Percentiles rank a stretch among this genome's conserved stretches.
phyloP scores from a whole-genome alignment of 768 basidiomycete species.

The Termitomyces heimii region DNA sequence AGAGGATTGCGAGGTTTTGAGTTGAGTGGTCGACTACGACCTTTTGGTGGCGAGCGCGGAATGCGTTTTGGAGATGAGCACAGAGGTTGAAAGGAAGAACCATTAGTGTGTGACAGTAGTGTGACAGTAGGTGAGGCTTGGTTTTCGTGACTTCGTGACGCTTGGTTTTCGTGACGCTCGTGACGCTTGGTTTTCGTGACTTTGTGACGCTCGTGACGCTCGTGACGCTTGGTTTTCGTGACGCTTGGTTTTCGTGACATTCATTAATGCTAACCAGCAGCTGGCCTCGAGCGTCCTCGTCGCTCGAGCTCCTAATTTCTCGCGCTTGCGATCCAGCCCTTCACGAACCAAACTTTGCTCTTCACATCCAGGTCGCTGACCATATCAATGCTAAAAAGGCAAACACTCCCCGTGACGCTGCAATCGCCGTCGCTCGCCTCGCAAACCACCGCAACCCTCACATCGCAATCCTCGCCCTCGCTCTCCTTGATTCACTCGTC shows the following conservation, averaged over 20 bases:
- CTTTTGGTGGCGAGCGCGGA: conserved; percentile 75
- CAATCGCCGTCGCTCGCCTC: conserved; percentile 75
- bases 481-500: conserved; percentile 86
- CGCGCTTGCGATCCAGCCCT: conserved; percentile 84
- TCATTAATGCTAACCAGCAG: no score
- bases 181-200: no score
- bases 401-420: conserved; percentile 90
- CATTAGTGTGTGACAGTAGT: conserved; percentile 15
- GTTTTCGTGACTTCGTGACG: no score
- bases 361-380: conserved; percentile 92
- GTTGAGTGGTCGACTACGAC: conserved; percentile 78
- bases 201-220: no score
- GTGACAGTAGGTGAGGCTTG: no score
- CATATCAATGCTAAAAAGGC: conserved; percentile 93
- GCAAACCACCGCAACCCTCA: conserved; percentile 94
- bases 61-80: conserved; percentile 88
- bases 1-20: conserved; percentile 88
- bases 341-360: conserved; percentile 85
- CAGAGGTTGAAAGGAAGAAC: conserved; percentile 82
- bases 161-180: no score
- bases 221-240: no score
- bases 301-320: conserved; percentile 66
- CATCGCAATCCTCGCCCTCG: conserved; percentile 78
- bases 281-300: no score
- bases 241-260: no score